Conservation (phyloP, 2,329 filamentous ascomycete species). For the Zymoseptoria ardabiliae region DNA sequence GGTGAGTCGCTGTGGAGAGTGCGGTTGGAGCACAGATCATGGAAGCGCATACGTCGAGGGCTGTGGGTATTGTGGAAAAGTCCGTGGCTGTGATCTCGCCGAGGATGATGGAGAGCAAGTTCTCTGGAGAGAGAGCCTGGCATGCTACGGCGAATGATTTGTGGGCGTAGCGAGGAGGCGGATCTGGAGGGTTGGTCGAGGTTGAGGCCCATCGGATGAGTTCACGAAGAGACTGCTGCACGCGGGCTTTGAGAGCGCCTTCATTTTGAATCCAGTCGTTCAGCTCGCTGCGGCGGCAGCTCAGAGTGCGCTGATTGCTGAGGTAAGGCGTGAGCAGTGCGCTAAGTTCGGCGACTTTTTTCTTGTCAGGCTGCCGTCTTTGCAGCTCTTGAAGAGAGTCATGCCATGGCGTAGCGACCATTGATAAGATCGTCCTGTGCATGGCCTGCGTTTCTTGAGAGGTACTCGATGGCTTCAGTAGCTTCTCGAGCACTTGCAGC, state of each 20-base stretch:
- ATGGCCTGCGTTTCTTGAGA: constrained; percentile 65
- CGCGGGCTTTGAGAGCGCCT: constrained; percentile 34
- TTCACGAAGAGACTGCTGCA: constrained; percentile 55
- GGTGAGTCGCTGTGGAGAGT: constrained; percentile 21
- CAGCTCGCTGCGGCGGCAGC: constrained; percentile 58
- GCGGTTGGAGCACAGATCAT: constrained; percentile 59
- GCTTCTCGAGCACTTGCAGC: constrained; percentile 63
- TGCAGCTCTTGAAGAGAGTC: constrained; percentile 60
- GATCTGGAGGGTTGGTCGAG: constrained; percentile 37
- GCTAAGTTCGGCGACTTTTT: constrained; percentile 60
- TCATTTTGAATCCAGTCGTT: constrained; percentile 50
- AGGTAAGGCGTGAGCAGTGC: constrained; percentile 55
- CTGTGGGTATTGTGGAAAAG: constrained; percentile 51
- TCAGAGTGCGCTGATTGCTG: constrained; percentile 53
- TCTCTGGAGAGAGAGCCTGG: constrained; percentile 55
- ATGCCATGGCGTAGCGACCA: constrained; percentile 62
- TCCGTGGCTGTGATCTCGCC: constrained; percentile 60
- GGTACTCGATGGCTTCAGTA: constrained; percentile 62
- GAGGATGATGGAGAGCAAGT: constrained; percentile 54
- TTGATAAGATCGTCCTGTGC: constrained; percentile 63
- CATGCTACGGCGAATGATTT: constrained; percentile 58
- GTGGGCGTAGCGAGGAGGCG: constrained; percentile 62
- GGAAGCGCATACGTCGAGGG: constrained; percentile 62
- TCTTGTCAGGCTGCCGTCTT: constrained; percentile 57
- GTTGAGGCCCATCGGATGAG: constrained; percentile 59